A percentile compares a stretch with the other conserved stretches of the same genome.
Evolutionary conservation across 2,329 filamentous ascomycete species (phyloP).

Genomic region (Coniochaeta pulveracea): DNA sequence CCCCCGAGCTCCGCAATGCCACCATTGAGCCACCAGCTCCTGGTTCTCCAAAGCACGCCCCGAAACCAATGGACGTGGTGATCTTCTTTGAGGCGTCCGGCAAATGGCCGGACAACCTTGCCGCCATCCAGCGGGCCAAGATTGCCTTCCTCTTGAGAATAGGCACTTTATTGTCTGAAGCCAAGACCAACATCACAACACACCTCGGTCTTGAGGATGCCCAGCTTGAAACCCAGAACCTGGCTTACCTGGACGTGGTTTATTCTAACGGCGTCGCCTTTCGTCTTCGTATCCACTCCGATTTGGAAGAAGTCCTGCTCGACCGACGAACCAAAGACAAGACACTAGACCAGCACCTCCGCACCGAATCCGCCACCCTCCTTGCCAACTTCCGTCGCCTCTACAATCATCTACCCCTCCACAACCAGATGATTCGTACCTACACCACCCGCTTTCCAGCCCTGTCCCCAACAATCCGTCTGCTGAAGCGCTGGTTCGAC

Average conservation of each 20-base stretch:
- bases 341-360: slow-evolving; percentile 48
- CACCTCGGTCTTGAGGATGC: slow-evolving; percentile 75
- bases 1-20: slow-evolving; percentile 62
- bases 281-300: slow-evolving; percentile 78
- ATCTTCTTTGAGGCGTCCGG: slow-evolving; percentile 89
- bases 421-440: slow-evolving; percentile 71
- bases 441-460: slow-evolving; percentile 71
- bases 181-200: slow-evolving; percentile 46
- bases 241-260: slow-evolving; percentile 71
- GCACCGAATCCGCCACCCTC: slow-evolving; percentile 58
- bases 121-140: slow-evolving; percentile 87
- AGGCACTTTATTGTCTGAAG: slow-evolving; percentile 54
- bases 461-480: slow-evolving; percentile 70
- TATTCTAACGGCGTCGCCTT: slow-evolving; percentile 61
- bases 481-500: slow-evolving; percentile 84
- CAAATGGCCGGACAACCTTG: slow-evolving; percentile 86
- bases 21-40: slow-evolving; percentile 44
- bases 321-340: slow-evolving; percentile 71
- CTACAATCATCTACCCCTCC: slow-evolving; percentile 62
- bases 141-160: slow-evolving; percentile 78
- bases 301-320: slow-evolving; percentile 72
- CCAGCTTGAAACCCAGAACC: slow-evolving; percentile 57
- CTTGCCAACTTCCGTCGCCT: slow-evolving; percentile 60
- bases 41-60: slow-evolving; percentile 29
- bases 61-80: slow-evolving; percentile 60